Percentiles rank a stretch among this genome's conserved stretches.
Conservation (phyloP, 2,329 filamentous ascomycete genomes). For the Rutstroemia sydowiana region DNA sequence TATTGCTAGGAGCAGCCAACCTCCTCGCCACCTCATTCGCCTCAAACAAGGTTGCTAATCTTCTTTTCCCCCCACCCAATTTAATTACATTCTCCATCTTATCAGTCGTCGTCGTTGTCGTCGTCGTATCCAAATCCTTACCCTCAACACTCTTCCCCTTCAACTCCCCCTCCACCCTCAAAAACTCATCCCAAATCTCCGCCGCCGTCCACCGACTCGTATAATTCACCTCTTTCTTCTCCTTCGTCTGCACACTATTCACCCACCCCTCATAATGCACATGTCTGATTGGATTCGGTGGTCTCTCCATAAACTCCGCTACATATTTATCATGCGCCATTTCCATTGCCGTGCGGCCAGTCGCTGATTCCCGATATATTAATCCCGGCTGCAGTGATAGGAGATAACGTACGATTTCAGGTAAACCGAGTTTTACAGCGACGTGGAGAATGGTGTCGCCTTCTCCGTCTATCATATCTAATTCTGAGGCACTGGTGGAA, state of each 20-base stretch:
- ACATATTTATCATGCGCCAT: slow-evolving; percentile 51
- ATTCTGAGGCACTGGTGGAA: slow-evolving; percentile 47
- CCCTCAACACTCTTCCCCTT: not conserved
- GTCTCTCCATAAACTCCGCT: slow-evolving; percentile 21
- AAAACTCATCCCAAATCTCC: slow-evolving; percentile 8
- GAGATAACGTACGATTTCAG: slow-evolving; percentile 18
- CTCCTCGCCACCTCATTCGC: slow-evolving; percentile 54
- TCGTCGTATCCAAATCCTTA: slow-evolving; percentile 10
- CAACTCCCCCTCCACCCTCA: slow-evolving; percentile 3
- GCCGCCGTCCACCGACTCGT: too few relatives aligned
- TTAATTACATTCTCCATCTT: slow-evolving; percentile 17
- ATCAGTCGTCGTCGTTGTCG: slow-evolving; percentile 12
- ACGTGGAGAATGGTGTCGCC: slow-evolving; percentile 43
- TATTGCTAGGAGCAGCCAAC: slow-evolving; percentile 8
- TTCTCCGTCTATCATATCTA: slow-evolving; percentile 53
- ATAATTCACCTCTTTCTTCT: not conserved
- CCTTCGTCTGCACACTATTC: not conserved
- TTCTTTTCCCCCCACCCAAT: slow-evolving; percentile 36
- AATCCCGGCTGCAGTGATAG: slow-evolving; percentile 30
- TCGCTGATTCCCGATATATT: slow-evolving; percentile 65
- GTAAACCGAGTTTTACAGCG: slow-evolving; percentile 25
- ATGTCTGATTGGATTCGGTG: slow-evolving; percentile 17
- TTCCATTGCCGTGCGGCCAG: slow-evolving; percentile 66
- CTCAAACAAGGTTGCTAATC: slow-evolving; percentile 48
- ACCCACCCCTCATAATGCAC: not conserved